A percentile compares a stretch with the other conserved stretches of the same genome.
Conservation (phyloP, 2,329 filamentous ascomycete species). For the Rutstroemia sp. region DNA sequence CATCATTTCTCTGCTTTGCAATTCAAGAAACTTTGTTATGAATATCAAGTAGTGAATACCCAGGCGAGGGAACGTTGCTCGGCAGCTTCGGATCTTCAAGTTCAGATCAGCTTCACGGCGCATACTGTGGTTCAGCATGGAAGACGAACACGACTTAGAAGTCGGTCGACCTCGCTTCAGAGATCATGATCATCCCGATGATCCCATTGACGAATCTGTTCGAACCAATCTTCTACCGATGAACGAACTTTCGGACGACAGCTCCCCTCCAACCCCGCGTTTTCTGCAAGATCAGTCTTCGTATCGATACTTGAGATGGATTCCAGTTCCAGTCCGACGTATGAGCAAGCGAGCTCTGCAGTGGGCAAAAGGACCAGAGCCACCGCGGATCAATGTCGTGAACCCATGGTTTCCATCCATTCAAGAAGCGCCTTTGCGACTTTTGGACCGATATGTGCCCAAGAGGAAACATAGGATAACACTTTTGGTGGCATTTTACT, state of each 20-base stretch:
- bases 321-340: constrained; percentile 49
- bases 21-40: no score
- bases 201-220: constrained; percentile 25
- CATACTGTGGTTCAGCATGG: constrained; percentile 2
- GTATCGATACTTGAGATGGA: constrained; percentile 44
- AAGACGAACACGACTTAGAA: constrained; percentile 16
- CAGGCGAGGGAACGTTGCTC: neutral
- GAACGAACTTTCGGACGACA: constrained; percentile 39
- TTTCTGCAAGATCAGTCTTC: constrained; percentile 49
- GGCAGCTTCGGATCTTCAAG: neutral
- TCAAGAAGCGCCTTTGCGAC: constrained; percentile 57
- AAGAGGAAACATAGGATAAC: constrained; percentile 49
- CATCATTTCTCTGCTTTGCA: no score
- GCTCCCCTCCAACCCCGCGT: constrained; percentile 44
- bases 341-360: constrained; percentile 34
- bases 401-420: constrained; percentile 55
- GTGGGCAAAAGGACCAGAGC: constrained; percentile 51
- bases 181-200: constrained; percentile 24
- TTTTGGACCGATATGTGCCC: constrained; percentile 57
- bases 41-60: no score
- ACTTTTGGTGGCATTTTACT: constrained; percentile 52
- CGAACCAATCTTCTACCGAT: constrained; percentile 28
- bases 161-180: constrained; percentile 14
- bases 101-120: neutral
- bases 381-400: constrained; percentile 45